These are phyloP conservation scores for Septoria petroselini DNA, from an alignment of 2,329 filamentous ascomycete genomes.

Conservation along the genomic window DNA sequence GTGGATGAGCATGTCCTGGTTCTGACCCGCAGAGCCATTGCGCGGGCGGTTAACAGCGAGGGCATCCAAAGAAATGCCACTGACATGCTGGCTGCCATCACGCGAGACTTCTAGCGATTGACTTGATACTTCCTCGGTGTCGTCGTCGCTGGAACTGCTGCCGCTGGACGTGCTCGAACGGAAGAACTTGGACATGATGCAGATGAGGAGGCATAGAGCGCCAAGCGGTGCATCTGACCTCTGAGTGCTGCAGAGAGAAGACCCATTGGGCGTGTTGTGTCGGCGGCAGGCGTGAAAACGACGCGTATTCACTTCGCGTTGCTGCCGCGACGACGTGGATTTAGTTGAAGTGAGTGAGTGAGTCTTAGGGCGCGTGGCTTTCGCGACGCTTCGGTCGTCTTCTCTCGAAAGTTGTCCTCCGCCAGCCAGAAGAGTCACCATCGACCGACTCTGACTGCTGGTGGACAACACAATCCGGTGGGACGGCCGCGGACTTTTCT, in stretches of 20 bases:
- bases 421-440: no score
- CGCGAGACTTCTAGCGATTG: slow-evolving; percentile 13
- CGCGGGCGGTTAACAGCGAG: slow-evolving; percentile 14
- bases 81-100: slow-evolving; percentile 10
- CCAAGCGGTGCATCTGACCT: neutral
- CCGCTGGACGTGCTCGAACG: slow-evolving; percentile 21
- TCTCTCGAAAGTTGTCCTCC: slow-evolving; percentile 7
- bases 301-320: slow-evolving; percentile 6
- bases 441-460: no score
- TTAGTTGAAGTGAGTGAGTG: no score
- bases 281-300: neutral
- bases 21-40: slow-evolving; percentile 3
- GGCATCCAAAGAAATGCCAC: slow-evolving; percentile 6
- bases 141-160: slow-evolving; percentile 21
- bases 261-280: slow-evolving; percentile 3
- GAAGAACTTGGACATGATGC: slow-evolving; percentile 20
- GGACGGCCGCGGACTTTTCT: no score
- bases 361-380: slow-evolving; percentile 5
- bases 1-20: slow-evolving; percentile 43
- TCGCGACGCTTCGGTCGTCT: slow-evolving; percentile 9
- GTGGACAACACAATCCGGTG: no score
- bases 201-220: no score
- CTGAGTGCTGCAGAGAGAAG: neutral
- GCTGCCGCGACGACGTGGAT: neutral
- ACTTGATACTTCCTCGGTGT: slow-evolving; percentile 18